Base-by-base conservation (phyloP, 1,284 basidiomycete genomes). In the Neotropicomus parvogracilis region DNA sequence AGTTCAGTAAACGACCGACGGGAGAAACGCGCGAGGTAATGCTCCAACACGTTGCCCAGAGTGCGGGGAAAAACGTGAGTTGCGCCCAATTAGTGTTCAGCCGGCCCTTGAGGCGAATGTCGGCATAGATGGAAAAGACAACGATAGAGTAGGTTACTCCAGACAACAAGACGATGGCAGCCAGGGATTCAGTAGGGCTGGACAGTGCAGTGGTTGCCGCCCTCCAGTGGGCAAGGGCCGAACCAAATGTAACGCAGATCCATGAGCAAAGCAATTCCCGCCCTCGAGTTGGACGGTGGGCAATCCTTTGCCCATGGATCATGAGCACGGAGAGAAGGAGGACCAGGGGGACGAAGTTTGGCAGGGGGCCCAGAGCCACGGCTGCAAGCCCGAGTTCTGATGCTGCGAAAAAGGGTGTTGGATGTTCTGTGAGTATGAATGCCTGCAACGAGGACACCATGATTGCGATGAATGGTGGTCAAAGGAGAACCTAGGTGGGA, bases 41-140 rank as follows among this genome's bases (percentile, higher is more conserved):
- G 48, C 68, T 74, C 83, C 85, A 87, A 1, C 71, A 59, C 0
- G 75, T 75, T 4, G 80, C 72, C 88, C 87, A 90, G 10, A 86
- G 54, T 0, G 76, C 73, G 0, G 88, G 88, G 60, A 90, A 88
- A 24, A 84, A 54, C 0, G 77, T 70, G 14, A 78, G 48, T 52
- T 73, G 75, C 1, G 70, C 56, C 72, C 75, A 78, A 6, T 64
- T 37, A 4, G 34, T 50, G 46, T 49, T 41, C 20, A 70, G 47
- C 11, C 62, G 65, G 16, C 64, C 65, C 48, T 58, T 64, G 21
- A 73, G 10, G 20, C 63, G 69, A 26, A 70, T 69, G 34, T 76
- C 69, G 9, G 72, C 33, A 43, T 71, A 70, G 16, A 81, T 56
- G 2, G 70, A 54, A 3, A 54, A 14, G 28, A 80, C 60, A 0